These are phyloP conservation scores for Chytridium lagenaria DNA, from an alignment of 371 early-diverging fungal species.

Conservation along the genomic window DNA sequence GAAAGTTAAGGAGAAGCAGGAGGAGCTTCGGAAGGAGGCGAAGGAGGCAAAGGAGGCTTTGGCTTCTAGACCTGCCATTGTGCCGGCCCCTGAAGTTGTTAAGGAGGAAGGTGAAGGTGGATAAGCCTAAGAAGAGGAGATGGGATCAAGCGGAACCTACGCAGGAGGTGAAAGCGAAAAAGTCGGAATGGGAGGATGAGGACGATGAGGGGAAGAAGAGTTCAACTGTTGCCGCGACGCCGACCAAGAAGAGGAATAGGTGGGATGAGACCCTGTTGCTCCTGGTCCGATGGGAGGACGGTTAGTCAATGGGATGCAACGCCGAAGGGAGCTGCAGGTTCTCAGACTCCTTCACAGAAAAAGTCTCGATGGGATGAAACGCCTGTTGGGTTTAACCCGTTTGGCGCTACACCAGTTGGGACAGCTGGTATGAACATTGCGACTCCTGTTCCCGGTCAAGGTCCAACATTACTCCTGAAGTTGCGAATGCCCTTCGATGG, in stretches of 20 bases:
- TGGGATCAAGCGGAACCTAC: slow-evolving; percentile 78
- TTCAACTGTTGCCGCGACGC: slow-evolving; percentile 58
- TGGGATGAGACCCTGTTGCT: slow-evolving; percentile 75
- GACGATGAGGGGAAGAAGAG: slow-evolving; percentile 75
- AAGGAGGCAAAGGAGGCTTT: slow-evolving; percentile 24
- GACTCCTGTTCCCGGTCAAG: slow-evolving; percentile 73
- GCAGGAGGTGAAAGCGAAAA: slow-evolving; percentile 37
- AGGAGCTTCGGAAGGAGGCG: slow-evolving; percentile 52
- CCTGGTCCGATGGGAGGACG: slow-evolving; percentile 32
- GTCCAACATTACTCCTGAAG: slow-evolving; percentile 80
- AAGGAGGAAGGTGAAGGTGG: slow-evolving; percentile 33
- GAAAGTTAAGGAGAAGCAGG: slow-evolving; percentile 77
- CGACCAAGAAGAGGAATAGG: slow-evolving; percentile 56
- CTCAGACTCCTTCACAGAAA: slow-evolving; percentile 52
- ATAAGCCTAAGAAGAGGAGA: slow-evolving; percentile 69
- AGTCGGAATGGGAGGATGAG: slow-evolving; percentile 71
- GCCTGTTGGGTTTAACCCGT: slow-evolving; percentile 61
- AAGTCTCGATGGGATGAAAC: slow-evolving; percentile 67
- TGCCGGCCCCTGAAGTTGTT: slow-evolving; percentile 25
- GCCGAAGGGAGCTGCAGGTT: slow-evolving; percentile 38
- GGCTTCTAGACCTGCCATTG: slow-evolving; percentile 22
- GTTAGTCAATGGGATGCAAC: slow-evolving; percentile 55
- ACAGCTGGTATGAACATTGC: slow-evolving; percentile 65
- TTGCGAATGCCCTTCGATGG: slow-evolving; percentile 74
- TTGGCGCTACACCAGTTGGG: slow-evolving; percentile 74